Evolutionary conservation across 2,329 filamentous ascomycete species (phyloP).

Genomic region (Trichoderma breve): DNA sequence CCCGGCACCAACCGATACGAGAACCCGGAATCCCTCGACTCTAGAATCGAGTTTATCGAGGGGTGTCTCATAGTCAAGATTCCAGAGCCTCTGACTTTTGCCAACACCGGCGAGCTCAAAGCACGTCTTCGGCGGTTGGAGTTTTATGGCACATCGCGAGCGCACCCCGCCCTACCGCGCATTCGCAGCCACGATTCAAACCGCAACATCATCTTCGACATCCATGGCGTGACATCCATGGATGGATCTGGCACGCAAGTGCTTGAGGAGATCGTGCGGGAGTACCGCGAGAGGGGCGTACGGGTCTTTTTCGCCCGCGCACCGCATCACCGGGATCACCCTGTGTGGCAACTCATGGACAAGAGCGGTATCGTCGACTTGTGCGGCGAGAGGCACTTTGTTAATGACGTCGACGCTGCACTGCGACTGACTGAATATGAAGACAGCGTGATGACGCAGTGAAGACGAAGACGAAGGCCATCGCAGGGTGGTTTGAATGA

Average conservation of each 20-base stretch:
- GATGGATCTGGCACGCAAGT: constrained; percentile 94
- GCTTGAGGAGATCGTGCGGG: constrained; percentile 79
- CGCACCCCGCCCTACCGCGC: constrained; percentile 83
- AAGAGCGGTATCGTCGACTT: constrained; percentile 81
- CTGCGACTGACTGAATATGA: constrained; percentile 76
- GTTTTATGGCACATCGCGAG: constrained; percentile 79
- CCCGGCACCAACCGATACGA: constrained; percentile 81
- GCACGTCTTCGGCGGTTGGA: constrained; percentile 79
- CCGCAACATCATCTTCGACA: constrained; percentile 91
- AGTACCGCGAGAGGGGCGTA: constrained; percentile 74
- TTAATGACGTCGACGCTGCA: constrained; percentile 80
- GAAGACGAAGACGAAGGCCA: background rate
- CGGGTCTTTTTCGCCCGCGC: constrained; percentile 70
- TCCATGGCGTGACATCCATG: constrained; percentile 93
- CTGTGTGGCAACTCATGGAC: constrained; percentile 71
- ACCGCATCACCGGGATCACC: constrained; percentile 45
- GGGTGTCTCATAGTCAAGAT: constrained; percentile 96
- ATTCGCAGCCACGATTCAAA: constrained; percentile 78
- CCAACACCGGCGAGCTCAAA: constrained; percentile 91
- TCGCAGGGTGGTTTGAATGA: background rate
- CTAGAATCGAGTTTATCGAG: constrained; percentile 81
- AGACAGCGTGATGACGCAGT: constrained; percentile 39
- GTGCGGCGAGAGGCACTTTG: constrained; percentile 74
- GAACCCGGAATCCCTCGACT: constrained; percentile 73
- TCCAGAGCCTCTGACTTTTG: constrained; percentile 92